A percentile compares a stretch with the other conserved stretches of the same genome.
phyloP scores from a whole-genome alignment of 768 basidiomycete species.

The Xerocomus brunneocitrinus region DNA sequence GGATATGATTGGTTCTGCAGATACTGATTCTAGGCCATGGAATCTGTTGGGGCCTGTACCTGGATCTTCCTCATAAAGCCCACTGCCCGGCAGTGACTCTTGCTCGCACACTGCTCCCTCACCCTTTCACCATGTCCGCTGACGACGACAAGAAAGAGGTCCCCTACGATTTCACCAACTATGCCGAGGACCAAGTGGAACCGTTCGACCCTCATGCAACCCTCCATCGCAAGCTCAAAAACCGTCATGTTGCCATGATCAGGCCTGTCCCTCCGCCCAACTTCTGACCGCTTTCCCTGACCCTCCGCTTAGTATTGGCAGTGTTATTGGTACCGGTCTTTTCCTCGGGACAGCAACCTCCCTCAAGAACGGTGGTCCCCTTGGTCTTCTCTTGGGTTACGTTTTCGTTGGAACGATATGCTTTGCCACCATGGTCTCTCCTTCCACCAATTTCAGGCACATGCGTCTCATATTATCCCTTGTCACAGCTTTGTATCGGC shows the following conservation, averaged over 20 bases:
- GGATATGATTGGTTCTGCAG: no score
- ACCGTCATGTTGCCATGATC: slow-evolving; percentile 36
- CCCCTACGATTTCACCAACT: slow-evolving; percentile 4
- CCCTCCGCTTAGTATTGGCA: slow-evolving; percentile 21
- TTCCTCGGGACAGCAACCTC: slow-evolving; percentile 34
- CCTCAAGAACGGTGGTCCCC: slow-evolving; percentile 39
- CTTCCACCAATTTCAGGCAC: not conserved
- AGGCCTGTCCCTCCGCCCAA: slow-evolving; percentile 11
- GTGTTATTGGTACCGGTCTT: slow-evolving; percentile 41
- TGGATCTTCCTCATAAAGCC: not conserved
- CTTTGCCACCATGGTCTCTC: slow-evolving; percentile 35
- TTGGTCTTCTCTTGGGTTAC: slow-evolving; percentile 45
- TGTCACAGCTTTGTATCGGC: slow-evolving; percentile 32
- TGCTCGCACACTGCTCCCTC: no score
- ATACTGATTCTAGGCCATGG: no score
- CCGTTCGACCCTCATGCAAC: not conserved
- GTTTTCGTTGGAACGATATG: slow-evolving; percentile 34
- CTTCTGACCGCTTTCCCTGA: not conserved
- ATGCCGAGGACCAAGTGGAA: slow-evolving; percentile 3
- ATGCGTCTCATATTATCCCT: not conserved
- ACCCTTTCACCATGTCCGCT: slow-evolving; percentile 4
- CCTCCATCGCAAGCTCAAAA: slow-evolving; percentile 30
- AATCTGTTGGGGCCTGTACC: not conserved
- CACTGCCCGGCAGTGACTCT: no score
- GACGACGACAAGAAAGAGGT: slow-evolving; percentile 4